Conservation (phyloP, 2,329 filamentous ascomycete species). For the Arthrobotrys megalospora region DNA sequence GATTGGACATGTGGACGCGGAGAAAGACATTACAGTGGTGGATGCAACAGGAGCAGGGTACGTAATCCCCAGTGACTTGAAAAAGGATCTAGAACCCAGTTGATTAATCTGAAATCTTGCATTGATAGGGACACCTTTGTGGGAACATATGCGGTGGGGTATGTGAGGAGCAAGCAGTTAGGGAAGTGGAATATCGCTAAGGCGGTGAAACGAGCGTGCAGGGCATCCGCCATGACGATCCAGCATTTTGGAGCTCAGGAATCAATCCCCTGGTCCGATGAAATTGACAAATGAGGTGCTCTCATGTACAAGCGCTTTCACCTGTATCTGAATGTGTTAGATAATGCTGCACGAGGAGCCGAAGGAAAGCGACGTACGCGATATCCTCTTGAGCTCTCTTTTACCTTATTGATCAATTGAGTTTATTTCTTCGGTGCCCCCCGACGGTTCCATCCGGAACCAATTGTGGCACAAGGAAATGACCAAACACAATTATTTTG, state of each 20-base stretch:
- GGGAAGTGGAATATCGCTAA: conserved; percentile 12
- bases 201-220: conserved; percentile 18
- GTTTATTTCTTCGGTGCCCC: conserved; percentile 6
- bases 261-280: conserved; percentile 18
- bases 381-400: background rate
- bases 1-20: conserved; percentile 1
- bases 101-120: conserved; percentile 7
- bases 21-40: conserved; percentile 1
- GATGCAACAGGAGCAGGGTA: conserved; percentile 25
- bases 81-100: background rate
- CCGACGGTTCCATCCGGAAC: conserved; percentile 9
- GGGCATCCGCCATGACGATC: conserved; percentile 6
- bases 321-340: conserved; percentile 1
- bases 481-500: conserved; percentile 16
- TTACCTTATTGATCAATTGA: background rate
- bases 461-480: background rate
- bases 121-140: conserved; percentile 12
- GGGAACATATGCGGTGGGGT: conserved; percentile 17
- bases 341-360: conserved; percentile 2
- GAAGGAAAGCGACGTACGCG: conserved; percentile 5
- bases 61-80: background rate
- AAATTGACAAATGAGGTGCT: conserved; percentile 17
- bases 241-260: conserved; percentile 21
- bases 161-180: background rate
- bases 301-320: conserved; percentile 6